Evolutionary conservation across 495 filamentous ascomycete genomes (phyloP).

Genomic region (Penicillium crystallinum): DNA sequence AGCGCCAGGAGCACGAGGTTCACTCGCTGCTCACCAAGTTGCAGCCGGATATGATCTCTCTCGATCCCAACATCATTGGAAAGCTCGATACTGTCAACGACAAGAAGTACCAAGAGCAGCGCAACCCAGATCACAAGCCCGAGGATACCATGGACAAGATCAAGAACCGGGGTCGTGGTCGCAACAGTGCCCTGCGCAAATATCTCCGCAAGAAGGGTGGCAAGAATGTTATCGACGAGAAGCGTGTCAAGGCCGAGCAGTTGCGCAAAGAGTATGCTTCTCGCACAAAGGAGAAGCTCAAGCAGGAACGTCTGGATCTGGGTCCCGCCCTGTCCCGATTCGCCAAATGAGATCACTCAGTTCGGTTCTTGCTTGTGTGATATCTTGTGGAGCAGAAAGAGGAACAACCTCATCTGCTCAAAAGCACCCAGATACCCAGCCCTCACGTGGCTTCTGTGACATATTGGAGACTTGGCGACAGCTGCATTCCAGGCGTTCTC

Average conservation of each 20-base stretch:
- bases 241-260: conserved; percentile 61
- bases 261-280: conserved; percentile 59
- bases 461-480: conserved; percentile 16
- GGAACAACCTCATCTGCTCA: background rate
- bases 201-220: conserved; percentile 84
- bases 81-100: conserved; percentile 73
- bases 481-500: conserved; percentile 31
- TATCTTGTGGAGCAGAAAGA: conserved; percentile 9
- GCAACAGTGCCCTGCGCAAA: conserved; percentile 81
- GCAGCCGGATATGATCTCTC: conserved; percentile 92
- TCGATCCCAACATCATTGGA: conserved; percentile 87
- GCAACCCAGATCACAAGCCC: conserved; percentile 67
- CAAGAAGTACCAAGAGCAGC: conserved; percentile 64
- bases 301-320: conserved; percentile 54
- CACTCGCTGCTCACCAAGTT: conserved; percentile 85
- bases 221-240: conserved; percentile 90
- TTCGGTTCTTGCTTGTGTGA: conserved; percentile 20
- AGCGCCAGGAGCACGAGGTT: conserved; percentile 91
- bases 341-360: conserved; percentile 38
- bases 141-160: conserved; percentile 64
- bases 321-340: conserved; percentile 71
- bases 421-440: conserved; percentile 23
- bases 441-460: conserved; percentile 14
- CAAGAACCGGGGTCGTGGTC: conserved; percentile 78
- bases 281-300: conserved; percentile 59